These are phyloP conservation scores for Spergularia marina DNA, from an alignment of 148 eudicot genomes.

Conservation along the genomic window DNA sequence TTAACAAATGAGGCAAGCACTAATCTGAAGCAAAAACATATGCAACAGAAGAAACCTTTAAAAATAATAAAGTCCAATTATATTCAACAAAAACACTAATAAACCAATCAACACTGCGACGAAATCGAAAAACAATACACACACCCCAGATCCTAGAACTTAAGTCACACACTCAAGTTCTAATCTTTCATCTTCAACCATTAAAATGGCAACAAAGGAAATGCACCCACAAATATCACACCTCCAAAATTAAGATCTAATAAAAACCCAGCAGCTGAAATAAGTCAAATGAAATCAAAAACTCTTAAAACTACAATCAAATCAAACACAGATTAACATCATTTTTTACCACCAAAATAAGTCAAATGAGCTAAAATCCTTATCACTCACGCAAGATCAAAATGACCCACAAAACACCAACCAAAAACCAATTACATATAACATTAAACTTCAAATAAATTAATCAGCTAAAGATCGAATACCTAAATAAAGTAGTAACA, in stretches of 20 bases:
- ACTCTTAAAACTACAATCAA: no score
- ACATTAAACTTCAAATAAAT: not conserved
- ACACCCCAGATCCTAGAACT: not conserved
- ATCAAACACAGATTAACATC: no score
- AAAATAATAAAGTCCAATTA: not conserved
- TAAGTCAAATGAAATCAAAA: no score
- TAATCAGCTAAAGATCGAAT: not conserved
- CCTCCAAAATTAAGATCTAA: no score
- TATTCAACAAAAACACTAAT: not conserved
- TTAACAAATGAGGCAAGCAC: not conserved
- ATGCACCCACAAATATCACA: no score
- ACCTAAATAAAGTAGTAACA: not conserved
- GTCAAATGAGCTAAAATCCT: not conserved
- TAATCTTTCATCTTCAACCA: not conserved
- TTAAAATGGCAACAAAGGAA: no score
- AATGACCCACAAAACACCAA: not conserved
- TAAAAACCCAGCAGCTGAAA: no score
- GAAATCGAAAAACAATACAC: not conserved
- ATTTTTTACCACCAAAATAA: no score
- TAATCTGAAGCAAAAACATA: not conserved
- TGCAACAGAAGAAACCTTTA: not conserved
- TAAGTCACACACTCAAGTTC: not conserved
- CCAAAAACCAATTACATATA: not conserved
- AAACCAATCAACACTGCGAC: no score
- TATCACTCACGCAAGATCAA: not conserved